Evolutionary conservation across 202 grass and related monocot genomes (phyloP).

Genomic region (Brachypodium distachyon): DNA sequence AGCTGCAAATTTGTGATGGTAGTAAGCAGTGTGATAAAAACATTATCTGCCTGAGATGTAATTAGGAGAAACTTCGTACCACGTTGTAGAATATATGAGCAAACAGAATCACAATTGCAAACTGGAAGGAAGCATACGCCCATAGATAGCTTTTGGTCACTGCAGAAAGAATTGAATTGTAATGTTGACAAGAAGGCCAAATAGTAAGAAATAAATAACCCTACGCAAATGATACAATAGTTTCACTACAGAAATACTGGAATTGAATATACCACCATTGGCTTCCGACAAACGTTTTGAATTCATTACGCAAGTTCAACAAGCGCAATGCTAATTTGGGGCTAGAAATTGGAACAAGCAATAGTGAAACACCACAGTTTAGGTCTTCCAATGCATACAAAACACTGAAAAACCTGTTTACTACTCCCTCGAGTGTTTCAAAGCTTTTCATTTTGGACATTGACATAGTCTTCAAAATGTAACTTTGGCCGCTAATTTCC

Average conservation of each 20-base stretch:
- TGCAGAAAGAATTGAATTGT: conserved; percentile 12
- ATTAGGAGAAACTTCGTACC: conserved; percentile 37
- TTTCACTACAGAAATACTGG: not conserved
- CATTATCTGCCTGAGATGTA: not conserved
- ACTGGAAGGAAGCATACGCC: conserved; percentile 96
- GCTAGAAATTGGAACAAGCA: not conserved
- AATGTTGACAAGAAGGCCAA: not conserved
- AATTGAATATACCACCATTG: not conserved
- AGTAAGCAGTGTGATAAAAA: not conserved
- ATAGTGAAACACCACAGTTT: not conserved
- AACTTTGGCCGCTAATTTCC: too few relatives aligned
- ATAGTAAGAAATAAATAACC: conserved; percentile 1
- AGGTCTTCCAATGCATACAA: not conserved
- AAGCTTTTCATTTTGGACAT: too few relatives aligned
- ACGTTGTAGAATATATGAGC: conserved; percentile 90
- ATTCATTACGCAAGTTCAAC: not conserved
- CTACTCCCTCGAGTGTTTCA: too few relatives aligned
- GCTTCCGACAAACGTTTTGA: not conserved
- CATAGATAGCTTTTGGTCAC: conserved; percentile 84
- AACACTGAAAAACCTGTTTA: not conserved
- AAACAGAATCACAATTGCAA: conserved; percentile 93
- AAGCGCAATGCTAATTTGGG: not conserved
- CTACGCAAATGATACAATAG: not conserved
- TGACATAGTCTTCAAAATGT: too few relatives aligned
- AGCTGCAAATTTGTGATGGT: conserved; percentile 41